A percentile compares a stretch with the other conserved stretches of the same genome.
These are phyloP conservation scores for Saccharomyces hybrid DNA, from an alignment of 1,139 yeast genomes.

Conservation along the genomic window DNA sequence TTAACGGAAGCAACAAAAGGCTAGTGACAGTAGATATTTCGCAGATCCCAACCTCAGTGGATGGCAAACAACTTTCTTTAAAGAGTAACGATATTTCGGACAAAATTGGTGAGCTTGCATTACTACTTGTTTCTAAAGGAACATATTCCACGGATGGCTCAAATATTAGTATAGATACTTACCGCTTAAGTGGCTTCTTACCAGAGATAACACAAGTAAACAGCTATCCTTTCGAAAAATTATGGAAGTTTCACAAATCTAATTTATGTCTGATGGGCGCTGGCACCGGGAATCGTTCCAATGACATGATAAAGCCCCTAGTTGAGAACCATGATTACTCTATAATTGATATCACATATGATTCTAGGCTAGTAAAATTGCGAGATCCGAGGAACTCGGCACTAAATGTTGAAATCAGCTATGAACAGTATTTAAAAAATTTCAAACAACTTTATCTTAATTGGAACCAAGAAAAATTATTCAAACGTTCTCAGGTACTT, in stretches of 20 bases:
- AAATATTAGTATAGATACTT: constrained; percentile 71
- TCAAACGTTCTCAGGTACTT: constrained; percentile 27
- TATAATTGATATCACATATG: constrained; percentile 34
- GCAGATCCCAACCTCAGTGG: constrained; percentile 27
- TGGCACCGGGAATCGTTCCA: constrained; percentile 52
- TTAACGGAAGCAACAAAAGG: constrained; percentile 55
- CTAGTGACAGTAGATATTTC: constrained; percentile 46
- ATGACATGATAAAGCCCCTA: constrained; percentile 26
- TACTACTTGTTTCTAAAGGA: constrained; percentile 50
- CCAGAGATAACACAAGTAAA: constrained; percentile 50
- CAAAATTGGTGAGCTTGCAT: constrained; percentile 69
- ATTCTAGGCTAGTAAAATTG: constrained; percentile 31
- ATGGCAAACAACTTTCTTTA: constrained; percentile 16
- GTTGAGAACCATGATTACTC: constrained; percentile 69
- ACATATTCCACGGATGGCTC: constrained; percentile 70
- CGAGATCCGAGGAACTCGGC: constrained; percentile 49
- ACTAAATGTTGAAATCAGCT: constrained; percentile 29
- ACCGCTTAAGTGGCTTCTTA: constrained; percentile 59
- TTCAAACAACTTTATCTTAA: constrained; percentile 58
- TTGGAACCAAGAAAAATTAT: constrained; percentile 47
- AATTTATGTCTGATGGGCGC: constrained; percentile 46
- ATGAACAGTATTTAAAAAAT: constrained; percentile 35
- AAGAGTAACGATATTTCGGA: constrained; percentile 33
- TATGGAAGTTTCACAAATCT: constrained; percentile 35
- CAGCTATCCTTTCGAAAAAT: constrained; percentile 22